Conservation (phyloP, 1,139 yeast species). For the Ogataea hybrid region DNA sequence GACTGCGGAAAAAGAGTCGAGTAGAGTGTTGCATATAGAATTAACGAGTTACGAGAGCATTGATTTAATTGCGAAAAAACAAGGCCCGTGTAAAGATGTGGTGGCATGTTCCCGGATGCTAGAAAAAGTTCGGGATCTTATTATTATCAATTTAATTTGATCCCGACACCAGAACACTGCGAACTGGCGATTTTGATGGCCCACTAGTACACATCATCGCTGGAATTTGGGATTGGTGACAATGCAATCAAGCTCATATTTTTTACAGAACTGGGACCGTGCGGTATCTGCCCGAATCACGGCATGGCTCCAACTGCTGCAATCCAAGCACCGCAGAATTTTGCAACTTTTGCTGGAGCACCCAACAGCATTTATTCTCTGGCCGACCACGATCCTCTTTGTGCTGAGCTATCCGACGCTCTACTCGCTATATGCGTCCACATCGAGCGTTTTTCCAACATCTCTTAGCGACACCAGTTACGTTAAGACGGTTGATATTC, state of each 20-base stretch:
- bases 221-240: not conserved
- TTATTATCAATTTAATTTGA: not conserved
- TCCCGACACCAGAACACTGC: not conserved
- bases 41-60: conserved; percentile 8
- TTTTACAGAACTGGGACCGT: conserved; percentile 7
- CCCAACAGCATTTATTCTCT: conserved; percentile 45
- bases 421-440: conserved; percentile 33
- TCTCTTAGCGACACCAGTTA: conserved; percentile 10
- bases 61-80: not conserved
- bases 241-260: conserved; percentile 1
- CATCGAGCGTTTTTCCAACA: conserved; percentile 12
- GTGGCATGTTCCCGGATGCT: not conserved
- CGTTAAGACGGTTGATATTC: conserved; percentile 17
- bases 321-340: conserved; percentile 26
- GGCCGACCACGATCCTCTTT: conserved; percentile 50
- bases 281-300: conserved; percentile 9
- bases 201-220: not conserved
- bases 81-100: not conserved
- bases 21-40: conserved; percentile 1
- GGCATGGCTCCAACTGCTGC: conserved; percentile 17
- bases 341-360: conserved; percentile 34
- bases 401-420: conserved; percentile 52
- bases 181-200: not conserved
- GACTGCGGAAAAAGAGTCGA: conserved; percentile 4
- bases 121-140: not conserved